Percentiles rank a stretch among this genome's conserved stretches.
Evolutionary conservation across 2,329 filamentous ascomycete species (phyloP).

Genomic region (Trichoderma sp.): DNA sequence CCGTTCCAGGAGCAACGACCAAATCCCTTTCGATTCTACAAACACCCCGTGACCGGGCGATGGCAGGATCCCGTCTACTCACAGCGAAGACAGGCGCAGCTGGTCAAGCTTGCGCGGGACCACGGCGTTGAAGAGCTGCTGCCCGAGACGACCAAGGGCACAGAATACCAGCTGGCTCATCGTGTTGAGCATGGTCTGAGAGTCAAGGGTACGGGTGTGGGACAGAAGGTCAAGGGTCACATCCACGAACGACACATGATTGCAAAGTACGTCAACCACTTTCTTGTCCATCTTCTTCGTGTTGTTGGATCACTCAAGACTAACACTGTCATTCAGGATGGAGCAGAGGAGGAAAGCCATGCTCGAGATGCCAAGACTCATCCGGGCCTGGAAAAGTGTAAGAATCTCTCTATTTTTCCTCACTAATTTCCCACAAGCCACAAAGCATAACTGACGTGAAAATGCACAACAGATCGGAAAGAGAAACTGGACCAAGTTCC

Average conservation of each 20-base stretch:
- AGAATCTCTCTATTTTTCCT: conserved; percentile 30
- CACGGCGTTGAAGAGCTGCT: conserved; percentile 81
- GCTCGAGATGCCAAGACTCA: conserved; percentile 90
- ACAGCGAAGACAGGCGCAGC: conserved; percentile 82
- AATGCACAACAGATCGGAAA: conserved; percentile 49
- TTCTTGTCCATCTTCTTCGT: background rate
- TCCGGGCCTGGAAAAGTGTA: conserved; percentile 92
- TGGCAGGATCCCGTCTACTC: conserved; percentile 86
- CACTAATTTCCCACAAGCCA: background rate
- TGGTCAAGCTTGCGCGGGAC: conserved; percentile 80
- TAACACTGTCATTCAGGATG: conserved; percentile 56
- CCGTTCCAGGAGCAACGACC: conserved; percentile 58
- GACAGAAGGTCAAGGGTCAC: conserved; percentile 94
- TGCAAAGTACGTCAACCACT: conserved; percentile 56
- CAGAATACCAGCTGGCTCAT: conserved; percentile 67
- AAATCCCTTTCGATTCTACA: conserved; percentile 81
- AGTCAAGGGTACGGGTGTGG: conserved; percentile 90
- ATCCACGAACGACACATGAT: conserved; percentile 85
- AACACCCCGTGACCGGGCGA: conserved; percentile 74
- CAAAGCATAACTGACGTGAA: background rate
- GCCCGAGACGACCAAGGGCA: conserved; percentile 74
- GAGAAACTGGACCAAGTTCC: conserved; percentile 59
- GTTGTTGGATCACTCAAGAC: background rate
- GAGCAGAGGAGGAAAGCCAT: conserved; percentile 90
- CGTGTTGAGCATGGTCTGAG: conserved; percentile 77